Evolutionary conservation across 768 basidiomycete species (phyloP).

Genomic region (Boletus huronensis): DNA sequence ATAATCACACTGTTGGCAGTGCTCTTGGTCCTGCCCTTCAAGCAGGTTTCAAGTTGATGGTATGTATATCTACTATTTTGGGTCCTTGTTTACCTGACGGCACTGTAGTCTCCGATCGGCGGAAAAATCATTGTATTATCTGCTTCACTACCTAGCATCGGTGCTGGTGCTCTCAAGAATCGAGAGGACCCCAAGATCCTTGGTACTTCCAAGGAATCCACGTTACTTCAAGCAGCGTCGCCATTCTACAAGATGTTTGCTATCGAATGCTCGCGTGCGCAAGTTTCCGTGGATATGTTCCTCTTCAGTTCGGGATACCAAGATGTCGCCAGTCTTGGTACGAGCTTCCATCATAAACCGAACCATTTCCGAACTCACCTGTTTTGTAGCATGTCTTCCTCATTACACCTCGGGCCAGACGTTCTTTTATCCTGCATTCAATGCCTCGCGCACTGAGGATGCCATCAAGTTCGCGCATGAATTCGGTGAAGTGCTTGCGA

Average conservation of each 20-base stretch:
- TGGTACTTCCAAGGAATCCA: conserved; percentile 94
- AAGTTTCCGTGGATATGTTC: conserved; percentile 99
- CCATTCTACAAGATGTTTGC: conserved; percentile 98
- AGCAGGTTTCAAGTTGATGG: conserved; percentile 94
- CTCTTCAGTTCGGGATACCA: conserved; percentile 91
- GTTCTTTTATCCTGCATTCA: conserved; percentile 98
- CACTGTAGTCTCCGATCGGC: conserved; percentile 75
- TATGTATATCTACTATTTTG: conserved; percentile 28
- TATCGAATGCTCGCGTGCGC: conserved; percentile 95
- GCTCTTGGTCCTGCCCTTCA: conserved; percentile 94
- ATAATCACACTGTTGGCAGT: conserved; percentile 89
- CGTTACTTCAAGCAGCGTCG: conserved; percentile 86
- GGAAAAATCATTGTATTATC: conserved; percentile 91
- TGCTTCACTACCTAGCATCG: conserved; percentile 80
- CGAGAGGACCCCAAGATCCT: conserved; percentile 95
- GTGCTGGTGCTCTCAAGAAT: conserved; percentile 90
- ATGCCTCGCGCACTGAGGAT: conserved; percentile 89
- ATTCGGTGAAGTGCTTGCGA: conserved; percentile 88
- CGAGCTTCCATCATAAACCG: neutral
- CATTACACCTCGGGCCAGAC: conserved; percentile 98
- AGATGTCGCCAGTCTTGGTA: conserved; percentile 91
- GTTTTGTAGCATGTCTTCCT: conserved; percentile 71
- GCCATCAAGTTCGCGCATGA: conserved; percentile 98
- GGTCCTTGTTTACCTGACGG: neutral
- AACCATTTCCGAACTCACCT: neutral